Percentiles rank a stretch among this genome's conserved stretches.
phyloP scores from a whole-genome alignment of 768 basidiomycete genomes.

The Tricholoma matsutake region DNA sequence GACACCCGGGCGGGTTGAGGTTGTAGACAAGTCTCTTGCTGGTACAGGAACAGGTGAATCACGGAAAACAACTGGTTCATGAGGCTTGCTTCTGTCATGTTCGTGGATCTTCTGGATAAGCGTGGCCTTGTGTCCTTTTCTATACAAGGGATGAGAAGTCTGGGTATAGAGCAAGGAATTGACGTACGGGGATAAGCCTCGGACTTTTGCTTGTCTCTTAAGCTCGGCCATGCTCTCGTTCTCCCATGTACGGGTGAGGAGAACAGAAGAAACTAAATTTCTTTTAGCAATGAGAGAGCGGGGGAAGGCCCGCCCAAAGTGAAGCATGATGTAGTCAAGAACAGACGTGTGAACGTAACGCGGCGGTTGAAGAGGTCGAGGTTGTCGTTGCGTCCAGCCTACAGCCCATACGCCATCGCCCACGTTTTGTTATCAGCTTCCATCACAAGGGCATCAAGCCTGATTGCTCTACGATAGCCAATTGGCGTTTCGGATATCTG shows the following conservation, averaged over 20 bases:
- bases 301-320: not conserved
- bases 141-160: constrained; percentile 20
- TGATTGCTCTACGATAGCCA: constrained; percentile 18
- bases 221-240: constrained; percentile 47
- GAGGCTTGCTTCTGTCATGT: constrained; percentile 36
- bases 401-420: not conserved
- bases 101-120: constrained; percentile 54
- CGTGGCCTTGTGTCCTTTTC: constrained; percentile 57
- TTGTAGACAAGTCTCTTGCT: constrained; percentile 24
- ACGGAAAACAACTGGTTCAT: constrained; percentile 17
- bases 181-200: constrained; percentile 57
- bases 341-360: too few species aligned
- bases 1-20: constrained; percentile 24
- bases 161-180: constrained; percentile 16
- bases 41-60: constrained; percentile 20
- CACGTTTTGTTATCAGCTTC: not conserved
- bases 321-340: too few species aligned
- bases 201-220: constrained; percentile 49
- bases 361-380: not conserved
- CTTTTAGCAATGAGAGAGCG: constrained; percentile 20
- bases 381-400: not conserved
- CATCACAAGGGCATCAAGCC: constrained; percentile 5
- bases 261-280: constrained; percentile 49
- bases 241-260: constrained; percentile 57
- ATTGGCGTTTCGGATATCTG: constrained; percentile 23